These are phyloP conservation scores for Pneumocystis sp. DNA, from an alignment of 1,139 yeast species.

Conservation along the genomic window DNA sequence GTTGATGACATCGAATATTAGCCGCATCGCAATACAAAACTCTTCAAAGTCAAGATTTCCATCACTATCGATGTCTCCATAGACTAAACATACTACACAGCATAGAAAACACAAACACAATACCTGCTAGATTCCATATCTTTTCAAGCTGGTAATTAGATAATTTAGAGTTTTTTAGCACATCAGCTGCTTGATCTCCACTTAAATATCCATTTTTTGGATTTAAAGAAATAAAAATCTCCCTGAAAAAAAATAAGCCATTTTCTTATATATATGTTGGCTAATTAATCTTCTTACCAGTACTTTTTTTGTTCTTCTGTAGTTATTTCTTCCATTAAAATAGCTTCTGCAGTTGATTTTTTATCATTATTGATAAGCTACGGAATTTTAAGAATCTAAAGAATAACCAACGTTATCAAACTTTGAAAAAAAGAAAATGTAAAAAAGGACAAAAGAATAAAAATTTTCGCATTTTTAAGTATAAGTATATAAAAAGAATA, in stretches of 20 bases:
- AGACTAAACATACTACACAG: not conserved
- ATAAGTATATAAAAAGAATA: not conserved
- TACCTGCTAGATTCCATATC: constrained; percentile 68
- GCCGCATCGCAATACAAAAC: constrained; percentile 91
- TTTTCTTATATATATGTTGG: not conserved
- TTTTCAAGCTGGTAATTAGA: constrained; percentile 58
- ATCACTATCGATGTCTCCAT: constrained; percentile 68
- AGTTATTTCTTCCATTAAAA: not conserved
- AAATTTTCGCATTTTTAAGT: not conserved
- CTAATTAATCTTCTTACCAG: not conserved
- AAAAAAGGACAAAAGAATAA: not conserved
- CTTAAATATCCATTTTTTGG: not conserved
- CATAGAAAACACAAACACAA: not conserved
- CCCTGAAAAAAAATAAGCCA: not conserved
- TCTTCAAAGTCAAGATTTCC: constrained; percentile 91
- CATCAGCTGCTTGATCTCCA: constrained; percentile 75
- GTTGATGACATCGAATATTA: constrained; percentile 79
- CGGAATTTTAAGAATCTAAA: not conserved
- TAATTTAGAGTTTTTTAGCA: constrained; percentile 75
- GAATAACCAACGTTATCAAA: not conserved
- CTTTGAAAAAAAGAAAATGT: not conserved
- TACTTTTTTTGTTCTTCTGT: not conserved
- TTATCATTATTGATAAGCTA: too few species aligned
- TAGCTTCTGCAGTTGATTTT: not conserved
- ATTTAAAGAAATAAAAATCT: not conserved